Evolutionary conservation across 1,139 yeast species (phyloP).

Genomic region (Tardiomyces depauwii): DNA sequence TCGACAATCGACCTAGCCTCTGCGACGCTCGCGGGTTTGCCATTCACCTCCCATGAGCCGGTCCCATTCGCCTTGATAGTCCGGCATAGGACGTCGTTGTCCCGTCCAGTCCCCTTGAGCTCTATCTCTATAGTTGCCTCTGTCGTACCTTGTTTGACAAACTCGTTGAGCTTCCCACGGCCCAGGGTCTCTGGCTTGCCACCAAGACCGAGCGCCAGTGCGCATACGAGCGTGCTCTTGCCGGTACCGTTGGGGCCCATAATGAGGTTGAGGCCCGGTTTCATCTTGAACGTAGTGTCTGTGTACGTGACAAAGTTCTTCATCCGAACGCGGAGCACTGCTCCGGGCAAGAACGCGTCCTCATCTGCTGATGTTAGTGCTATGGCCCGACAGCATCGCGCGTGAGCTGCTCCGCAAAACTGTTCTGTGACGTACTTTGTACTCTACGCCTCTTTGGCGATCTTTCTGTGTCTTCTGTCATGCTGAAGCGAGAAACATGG

Average conservation of each 20-base stretch:
- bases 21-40: slow-evolving; percentile 31
- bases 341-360: neutral
- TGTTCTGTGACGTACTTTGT: neutral
- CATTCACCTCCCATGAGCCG: slow-evolving; percentile 52
- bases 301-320: slow-evolving; percentile 74
- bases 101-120: slow-evolving; percentile 36
- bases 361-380: neutral
- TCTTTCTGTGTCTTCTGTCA: too few relatives aligned
- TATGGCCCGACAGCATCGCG: too few relatives aligned
- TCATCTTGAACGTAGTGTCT: slow-evolving; percentile 62
- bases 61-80: slow-evolving; percentile 27
- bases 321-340: neutral
- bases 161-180: slow-evolving; percentile 44
- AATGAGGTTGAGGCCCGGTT: slow-evolving; percentile 83
- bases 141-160: slow-evolving; percentile 64
- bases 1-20: slow-evolving; percentile 37
- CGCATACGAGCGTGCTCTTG: slow-evolving; percentile 87
- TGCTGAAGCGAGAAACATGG: too few relatives aligned
- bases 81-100: slow-evolving; percentile 34
- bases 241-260: slow-evolving; percentile 98
- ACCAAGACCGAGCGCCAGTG: slow-evolving; percentile 80
- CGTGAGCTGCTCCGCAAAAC: too few relatives aligned
- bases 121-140: slow-evolving; percentile 51
- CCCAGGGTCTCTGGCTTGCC: slow-evolving; percentile 74
- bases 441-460: neutral